Conservation (phyloP, 768 basidiomycete genomes). For the Bullera alba region DNA sequence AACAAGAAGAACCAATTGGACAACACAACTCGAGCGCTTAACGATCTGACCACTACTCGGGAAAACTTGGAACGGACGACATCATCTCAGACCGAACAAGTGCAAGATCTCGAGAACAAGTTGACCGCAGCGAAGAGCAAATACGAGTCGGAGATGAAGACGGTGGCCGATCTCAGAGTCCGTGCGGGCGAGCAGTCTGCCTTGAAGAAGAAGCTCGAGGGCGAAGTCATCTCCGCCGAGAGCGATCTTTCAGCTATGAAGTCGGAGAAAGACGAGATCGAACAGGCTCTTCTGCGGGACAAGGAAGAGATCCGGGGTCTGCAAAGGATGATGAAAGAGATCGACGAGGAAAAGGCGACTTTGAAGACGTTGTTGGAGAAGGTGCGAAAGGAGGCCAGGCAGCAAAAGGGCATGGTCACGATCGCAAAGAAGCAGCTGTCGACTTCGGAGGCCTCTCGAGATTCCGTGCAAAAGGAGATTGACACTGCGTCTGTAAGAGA, state of each 20-base stretch:
- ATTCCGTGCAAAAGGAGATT: constrained; percentile 64
- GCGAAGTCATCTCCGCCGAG: constrained; percentile 80
- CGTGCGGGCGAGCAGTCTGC: constrained; percentile 61
- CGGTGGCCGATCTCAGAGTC: constrained; percentile 62
- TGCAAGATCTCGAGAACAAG: constrained; percentile 74
- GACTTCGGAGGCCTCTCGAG: constrained; percentile 70
- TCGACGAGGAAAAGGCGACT: constrained; percentile 62
- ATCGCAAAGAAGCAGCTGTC: constrained; percentile 90
- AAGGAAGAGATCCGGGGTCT: constrained; percentile 88
- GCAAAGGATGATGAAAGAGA: constrained; percentile 75
- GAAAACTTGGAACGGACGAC: constrained; percentile 41
- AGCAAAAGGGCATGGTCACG: constrained; percentile 89
- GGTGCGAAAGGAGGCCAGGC: constrained; percentile 84
- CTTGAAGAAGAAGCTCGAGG: constrained; percentile 63
- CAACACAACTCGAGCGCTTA: constrained; percentile 67
- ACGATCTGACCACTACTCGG: constrained; percentile 51
- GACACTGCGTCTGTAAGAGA: background rate
- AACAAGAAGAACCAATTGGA: constrained; percentile 77
- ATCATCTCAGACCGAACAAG: constrained; percentile 62
- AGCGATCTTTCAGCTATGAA: constrained; percentile 82
- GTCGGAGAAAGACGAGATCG: constrained; percentile 85
- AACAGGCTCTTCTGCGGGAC: constrained; percentile 75
- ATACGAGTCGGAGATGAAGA: constrained; percentile 73
- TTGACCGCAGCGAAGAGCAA: constrained; percentile 74
- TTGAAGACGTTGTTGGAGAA: constrained; percentile 75